phyloP scores from a whole-genome alignment of 306 rosid genomes.

The Cyclanthera cordifolia region DNA sequence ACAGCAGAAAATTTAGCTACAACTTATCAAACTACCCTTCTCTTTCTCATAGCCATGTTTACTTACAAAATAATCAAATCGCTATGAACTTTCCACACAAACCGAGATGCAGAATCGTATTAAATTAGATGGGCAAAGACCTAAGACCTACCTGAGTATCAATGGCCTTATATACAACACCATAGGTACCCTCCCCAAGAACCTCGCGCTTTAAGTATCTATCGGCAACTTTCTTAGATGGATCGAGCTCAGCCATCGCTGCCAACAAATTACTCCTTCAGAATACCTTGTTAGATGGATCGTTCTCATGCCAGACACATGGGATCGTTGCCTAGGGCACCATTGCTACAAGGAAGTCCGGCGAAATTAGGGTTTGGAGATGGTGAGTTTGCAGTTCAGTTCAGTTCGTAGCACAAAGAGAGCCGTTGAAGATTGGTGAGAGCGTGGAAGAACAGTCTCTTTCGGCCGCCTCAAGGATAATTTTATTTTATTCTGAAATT shows the following conservation, averaged over 20 bases:
- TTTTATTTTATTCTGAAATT: too few species aligned
- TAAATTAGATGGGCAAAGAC: not conserved
- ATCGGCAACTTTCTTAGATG: conserved; percentile 79
- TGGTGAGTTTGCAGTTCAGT: not conserved
- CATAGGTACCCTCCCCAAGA: conserved; percentile 98
- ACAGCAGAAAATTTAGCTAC: not conserved
- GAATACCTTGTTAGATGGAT: not conserved
- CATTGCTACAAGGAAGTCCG: conserved; percentile 6
- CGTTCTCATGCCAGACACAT: conserved; percentile 2
- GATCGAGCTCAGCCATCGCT: conserved; percentile 47
- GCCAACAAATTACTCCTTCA: not conserved
- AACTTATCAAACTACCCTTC: not conserved
- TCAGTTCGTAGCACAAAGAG: conserved; percentile 12
- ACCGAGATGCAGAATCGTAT: not conserved
- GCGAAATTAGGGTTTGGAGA: conserved; percentile 33
- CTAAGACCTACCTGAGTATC: conserved; percentile 63
- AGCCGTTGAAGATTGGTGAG: conserved; percentile 23
- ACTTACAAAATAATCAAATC: not conserved
- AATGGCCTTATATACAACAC: conserved; percentile 92
- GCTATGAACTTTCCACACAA: not conserved
- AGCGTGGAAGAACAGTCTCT: not conserved
- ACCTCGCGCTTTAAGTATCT: conserved; percentile 89
- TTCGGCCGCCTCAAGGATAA: conserved; percentile 3
- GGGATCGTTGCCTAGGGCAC: not conserved
- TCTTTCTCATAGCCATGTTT: not conserved